A percentile compares a stretch with the other conserved stretches of the same genome.
phyloP scores from a whole-genome alignment of 441 rosid genomes.

The Melastoma candidum region DNA sequence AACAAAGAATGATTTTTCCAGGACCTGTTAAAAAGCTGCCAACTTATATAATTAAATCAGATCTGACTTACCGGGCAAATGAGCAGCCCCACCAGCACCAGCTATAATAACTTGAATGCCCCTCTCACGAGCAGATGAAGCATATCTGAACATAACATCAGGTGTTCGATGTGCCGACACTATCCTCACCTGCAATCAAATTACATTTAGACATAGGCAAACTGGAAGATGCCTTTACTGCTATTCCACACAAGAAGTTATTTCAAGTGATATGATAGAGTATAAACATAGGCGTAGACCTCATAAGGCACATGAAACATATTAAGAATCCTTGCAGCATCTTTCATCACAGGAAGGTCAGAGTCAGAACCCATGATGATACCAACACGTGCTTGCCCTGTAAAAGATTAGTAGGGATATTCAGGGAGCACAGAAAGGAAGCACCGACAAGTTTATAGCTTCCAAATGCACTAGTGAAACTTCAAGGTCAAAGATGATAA shows the following conservation, averaged over 20 bases:
- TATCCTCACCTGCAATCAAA: conserved; percentile 52
- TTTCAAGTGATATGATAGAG: too few relatives aligned
- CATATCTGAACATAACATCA: conserved; percentile 79
- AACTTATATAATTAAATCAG: background rate
- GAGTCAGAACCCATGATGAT: conserved; percentile 97
- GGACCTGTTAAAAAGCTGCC: too few relatives aligned
- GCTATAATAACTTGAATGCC: conserved; percentile 85
- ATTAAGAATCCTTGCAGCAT: conserved; percentile 61
- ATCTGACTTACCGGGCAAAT: conserved; percentile 64
- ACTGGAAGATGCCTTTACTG: too few relatives aligned
- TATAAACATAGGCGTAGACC: conserved; percentile 22
- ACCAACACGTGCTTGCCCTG: conserved; percentile 68
- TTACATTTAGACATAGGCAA: background rate
- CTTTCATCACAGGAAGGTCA: conserved; percentile 96
- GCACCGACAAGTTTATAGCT: too few relatives aligned
- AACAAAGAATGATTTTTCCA: background rate
- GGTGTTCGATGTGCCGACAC: conserved; percentile 95
- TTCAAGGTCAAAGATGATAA: background rate
- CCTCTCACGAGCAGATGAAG: conserved; percentile 50
- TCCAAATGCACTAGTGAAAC: background rate
- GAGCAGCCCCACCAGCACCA: conserved; percentile 99
- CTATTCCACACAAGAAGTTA: too few relatives aligned
- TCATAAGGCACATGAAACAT: conserved; percentile 66
- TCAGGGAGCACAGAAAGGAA: conserved; percentile 1
- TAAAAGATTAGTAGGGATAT: conserved; percentile 17